A percentile compares a stretch with the other conserved stretches of the same genome.
Evolutionary conservation across 140 eudicot species (phyloP).

Genomic region (Cichorium intybus): DNA sequence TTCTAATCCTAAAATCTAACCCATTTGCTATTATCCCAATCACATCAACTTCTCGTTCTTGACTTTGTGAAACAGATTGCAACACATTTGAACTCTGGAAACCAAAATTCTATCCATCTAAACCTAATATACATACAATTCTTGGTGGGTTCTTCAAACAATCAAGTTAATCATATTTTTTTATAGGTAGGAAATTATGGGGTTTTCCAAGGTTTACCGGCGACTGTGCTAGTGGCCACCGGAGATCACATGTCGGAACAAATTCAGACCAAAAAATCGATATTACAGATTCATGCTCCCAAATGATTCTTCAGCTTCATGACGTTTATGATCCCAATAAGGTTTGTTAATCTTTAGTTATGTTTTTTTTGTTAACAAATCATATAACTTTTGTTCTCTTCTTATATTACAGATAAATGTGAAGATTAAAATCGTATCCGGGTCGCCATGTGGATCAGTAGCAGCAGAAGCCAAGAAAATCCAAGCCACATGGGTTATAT

Average conservation of each 20-base stretch:
- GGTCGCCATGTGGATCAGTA: constrained; percentile 81
- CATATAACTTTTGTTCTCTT: not conserved
- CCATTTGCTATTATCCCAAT: too few relatives aligned
- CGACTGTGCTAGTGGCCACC: constrained; percentile 92
- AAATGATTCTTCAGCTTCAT: constrained; percentile 97
- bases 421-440: constrained; percentile 77
- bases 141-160: not conserved
- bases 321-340: constrained; percentile 95
- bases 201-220: constrained; percentile 94
- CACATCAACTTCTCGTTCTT: too few relatives aligned
- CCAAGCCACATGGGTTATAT: constrained; percentile 86
- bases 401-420: constrained; percentile 60
- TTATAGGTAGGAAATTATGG: constrained; percentile 76
- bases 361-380: not conserved
- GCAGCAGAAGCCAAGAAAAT: constrained; percentile 85
- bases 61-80: not conserved
- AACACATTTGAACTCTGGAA: not conserved
- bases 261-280: constrained; percentile 67
- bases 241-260: constrained; percentile 55
- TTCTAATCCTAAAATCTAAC: not conserved
- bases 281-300: constrained; percentile 84
- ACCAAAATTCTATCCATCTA: constrained; percentile 8
- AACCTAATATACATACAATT: constrained; percentile 5
- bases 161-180: not conserved
- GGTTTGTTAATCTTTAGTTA: constrained; percentile 33